Conservation (phyloP, 768 basidiomycete species). For the Tricholoma flavovirens region DNA sequence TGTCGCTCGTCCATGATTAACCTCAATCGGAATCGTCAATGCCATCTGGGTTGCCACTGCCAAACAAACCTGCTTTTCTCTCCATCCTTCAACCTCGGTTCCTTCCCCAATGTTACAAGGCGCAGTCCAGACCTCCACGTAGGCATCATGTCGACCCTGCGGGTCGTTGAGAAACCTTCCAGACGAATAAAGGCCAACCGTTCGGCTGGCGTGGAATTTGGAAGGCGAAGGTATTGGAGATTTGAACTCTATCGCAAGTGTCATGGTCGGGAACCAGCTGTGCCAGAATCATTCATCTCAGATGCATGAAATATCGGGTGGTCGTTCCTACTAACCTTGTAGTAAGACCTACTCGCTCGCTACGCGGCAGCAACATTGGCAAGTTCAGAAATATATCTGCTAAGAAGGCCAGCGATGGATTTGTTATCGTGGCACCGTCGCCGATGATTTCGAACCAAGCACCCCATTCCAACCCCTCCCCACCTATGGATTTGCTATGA, state of each 20-base stretch:
- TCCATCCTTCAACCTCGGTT: constrained; percentile 40
- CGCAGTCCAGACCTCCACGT: constrained; percentile 63
- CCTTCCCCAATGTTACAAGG: constrained; percentile 50
- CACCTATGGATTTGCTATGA: constrained; percentile 36
- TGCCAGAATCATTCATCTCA: background rate
- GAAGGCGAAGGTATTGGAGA: constrained; percentile 45
- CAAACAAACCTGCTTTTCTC: constrained; percentile 58
- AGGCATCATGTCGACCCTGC: constrained; percentile 50
- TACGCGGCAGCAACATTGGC: constrained; percentile 41
- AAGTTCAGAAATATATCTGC: constrained; percentile 48
- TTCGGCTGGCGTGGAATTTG: constrained; percentile 37
- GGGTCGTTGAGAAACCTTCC: constrained; percentile 50
- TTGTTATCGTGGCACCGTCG: constrained; percentile 38
- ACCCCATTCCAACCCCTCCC: constrained; percentile 53
- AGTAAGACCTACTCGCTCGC: constrained; percentile 33
- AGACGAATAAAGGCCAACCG: constrained; percentile 50
- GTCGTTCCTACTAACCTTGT: constrained; percentile 21
- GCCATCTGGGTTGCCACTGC: constrained; percentile 60
- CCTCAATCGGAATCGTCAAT: constrained; percentile 38
- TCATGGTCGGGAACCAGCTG: constrained; percentile 64
- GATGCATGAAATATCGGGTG: background rate
- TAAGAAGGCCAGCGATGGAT: constrained; percentile 47
- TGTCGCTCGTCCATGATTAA: constrained; percentile 28
- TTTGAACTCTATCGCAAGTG: constrained; percentile 59
- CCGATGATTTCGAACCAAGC: constrained; percentile 49